Evolutionary conservation across 2,329 filamentous ascomycete genomes (phyloP).

Genomic region (Alternaria tenuissima): DNA sequence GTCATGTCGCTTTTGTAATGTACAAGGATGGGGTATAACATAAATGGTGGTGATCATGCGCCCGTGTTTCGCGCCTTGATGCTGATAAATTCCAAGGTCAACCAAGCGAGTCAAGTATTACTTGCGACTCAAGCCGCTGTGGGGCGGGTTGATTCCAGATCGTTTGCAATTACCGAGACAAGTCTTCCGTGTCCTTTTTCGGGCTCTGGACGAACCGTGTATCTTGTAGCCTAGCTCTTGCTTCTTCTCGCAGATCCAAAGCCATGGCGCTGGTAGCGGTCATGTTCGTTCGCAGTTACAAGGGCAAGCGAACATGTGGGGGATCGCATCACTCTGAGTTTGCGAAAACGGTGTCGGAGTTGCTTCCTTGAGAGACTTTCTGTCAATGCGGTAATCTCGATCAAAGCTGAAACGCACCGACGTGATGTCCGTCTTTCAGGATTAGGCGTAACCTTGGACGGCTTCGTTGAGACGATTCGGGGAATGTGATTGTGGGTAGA

Average conservation of each 20-base stretch:
- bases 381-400: not conserved
- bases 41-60: not conserved
- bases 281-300: not conserved
- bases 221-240: not conserved
- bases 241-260: not conserved
- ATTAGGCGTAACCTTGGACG: not conserved
- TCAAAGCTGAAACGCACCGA: not conserved
- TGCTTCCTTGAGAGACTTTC: too few relatives aligned
- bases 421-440: not conserved
- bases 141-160: not conserved
- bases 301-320: not conserved
- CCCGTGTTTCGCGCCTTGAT: not conserved
- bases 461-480: not conserved
- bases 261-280: not conserved
- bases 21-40: conserved; percentile 1
- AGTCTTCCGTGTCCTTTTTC: not conserved
- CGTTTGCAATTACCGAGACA: not conserved
- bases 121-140: not conserved
- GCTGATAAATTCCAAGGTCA: not conserved
- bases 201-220: not conserved
- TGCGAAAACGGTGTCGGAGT: not conserved
- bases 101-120: not conserved
- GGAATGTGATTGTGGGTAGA: not conserved
- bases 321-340: not conserved
- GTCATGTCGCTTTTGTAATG: not conserved